Percentiles rank a stretch among this genome's conserved stretches.
These are phyloP conservation scores for Solanum appendiculatum DNA, from an alignment of 257 asterid species.

Conservation along the genomic window DNA sequence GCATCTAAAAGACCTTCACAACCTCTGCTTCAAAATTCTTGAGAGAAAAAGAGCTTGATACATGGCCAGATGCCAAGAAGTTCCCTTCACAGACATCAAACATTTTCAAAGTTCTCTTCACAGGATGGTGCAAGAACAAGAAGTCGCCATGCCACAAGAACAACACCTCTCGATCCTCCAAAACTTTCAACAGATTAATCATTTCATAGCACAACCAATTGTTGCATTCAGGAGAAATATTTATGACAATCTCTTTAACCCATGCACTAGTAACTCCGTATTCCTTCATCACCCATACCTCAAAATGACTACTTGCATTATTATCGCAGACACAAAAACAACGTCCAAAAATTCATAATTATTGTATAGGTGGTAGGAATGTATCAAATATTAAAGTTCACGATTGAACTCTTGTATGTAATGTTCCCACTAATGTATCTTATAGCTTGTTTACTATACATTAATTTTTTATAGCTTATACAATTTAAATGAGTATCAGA, in stretches of 20 bases:
- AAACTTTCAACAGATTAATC: conserved; percentile 17
- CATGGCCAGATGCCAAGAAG: too few species aligned
- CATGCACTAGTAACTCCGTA: conserved; percentile 31
- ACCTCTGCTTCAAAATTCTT: too few species aligned
- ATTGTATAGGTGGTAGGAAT: too few species aligned
- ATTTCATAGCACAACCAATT: conserved; percentile 19
- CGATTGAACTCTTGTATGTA: too few species aligned
- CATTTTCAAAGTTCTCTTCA: not conserved
- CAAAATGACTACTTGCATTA: conserved; percentile 5
- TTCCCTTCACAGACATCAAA: not conserved
- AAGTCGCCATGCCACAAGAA: conserved; percentile 25
- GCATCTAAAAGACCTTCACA: not conserved
- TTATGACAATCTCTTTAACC: conserved; percentile 27
- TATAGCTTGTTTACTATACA: too few species aligned
- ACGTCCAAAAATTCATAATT: conserved; percentile 13
- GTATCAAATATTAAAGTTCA: too few species aligned
- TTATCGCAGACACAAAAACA: conserved; percentile 33
- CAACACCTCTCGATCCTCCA: conserved; percentile 23
- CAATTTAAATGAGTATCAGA: too few species aligned
- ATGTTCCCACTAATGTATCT: too few species aligned
- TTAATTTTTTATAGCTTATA: too few species aligned
- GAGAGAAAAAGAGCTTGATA: too few species aligned
- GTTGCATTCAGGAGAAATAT: conserved; percentile 6
- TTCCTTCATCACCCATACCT: conserved; percentile 50
- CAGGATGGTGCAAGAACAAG: conserved; percentile 1